phyloP scores from a whole-genome alignment of 2,329 filamentous ascomycete genomes.

The Cordyceps farinosa region DNA sequence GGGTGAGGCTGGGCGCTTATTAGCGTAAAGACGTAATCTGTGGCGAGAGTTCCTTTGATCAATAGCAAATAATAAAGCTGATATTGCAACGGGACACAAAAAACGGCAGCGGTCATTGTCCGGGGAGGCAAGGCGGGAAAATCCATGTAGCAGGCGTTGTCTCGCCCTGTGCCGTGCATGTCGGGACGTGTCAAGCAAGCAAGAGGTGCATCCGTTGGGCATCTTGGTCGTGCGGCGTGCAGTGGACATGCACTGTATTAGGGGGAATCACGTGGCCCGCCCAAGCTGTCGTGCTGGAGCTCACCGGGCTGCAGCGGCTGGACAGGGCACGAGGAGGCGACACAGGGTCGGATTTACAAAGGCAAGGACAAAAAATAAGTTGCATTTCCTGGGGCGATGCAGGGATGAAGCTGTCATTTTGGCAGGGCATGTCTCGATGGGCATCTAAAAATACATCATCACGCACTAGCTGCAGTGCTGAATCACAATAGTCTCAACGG shows the following conservation, averaged over 20 bases:
- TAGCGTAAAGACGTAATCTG: not conserved
- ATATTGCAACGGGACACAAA: not conserved
- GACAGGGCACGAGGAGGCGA: conserved; percentile 6
- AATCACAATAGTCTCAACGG: too few species aligned
- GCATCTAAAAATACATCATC: not conserved
- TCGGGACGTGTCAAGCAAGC: not conserved
- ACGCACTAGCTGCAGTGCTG: too few species aligned
- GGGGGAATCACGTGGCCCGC: conserved; percentile 3
- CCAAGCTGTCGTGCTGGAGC: not conserved
- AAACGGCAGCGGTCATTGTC: not conserved
- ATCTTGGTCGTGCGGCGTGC: not conserved
- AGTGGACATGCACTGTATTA: not conserved
- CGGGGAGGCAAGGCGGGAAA: not conserved
- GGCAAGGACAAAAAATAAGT: not conserved
- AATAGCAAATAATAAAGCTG: not conserved
- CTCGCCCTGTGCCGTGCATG: not conserved
- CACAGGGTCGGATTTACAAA: not conserved
- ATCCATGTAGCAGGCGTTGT: not conserved
- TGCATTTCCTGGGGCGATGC: not conserved
- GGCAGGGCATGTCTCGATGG: not conserved
- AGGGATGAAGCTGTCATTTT: not conserved
- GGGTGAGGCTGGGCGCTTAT: not conserved
- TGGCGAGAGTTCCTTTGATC: too few species aligned
- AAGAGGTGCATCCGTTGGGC: not conserved
- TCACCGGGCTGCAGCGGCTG: not conserved